phyloP scores from a whole-genome alignment of 495 filamentous ascomycete genomes.

The Penicilliopsis zonata region DNA sequence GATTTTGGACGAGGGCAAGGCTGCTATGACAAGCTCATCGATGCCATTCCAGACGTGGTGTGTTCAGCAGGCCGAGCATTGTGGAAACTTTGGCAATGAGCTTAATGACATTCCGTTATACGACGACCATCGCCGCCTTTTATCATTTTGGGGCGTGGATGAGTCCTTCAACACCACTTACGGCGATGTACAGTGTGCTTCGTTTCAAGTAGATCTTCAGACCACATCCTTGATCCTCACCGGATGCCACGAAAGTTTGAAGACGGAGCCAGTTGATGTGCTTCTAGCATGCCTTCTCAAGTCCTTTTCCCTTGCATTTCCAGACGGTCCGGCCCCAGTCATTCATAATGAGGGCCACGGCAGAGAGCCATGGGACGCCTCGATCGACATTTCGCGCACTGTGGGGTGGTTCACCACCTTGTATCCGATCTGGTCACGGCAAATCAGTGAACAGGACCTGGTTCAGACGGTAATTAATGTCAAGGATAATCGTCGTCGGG shows the following conservation, averaged over 20 bases:
- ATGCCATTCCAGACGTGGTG: constrained; percentile 58
- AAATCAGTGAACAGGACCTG: constrained; percentile 13
- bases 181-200: constrained; percentile 33
- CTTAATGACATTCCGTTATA: constrained; percentile 18
- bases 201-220: constrained; percentile 32
- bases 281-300: constrained; percentile 38
- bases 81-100: constrained; percentile 9
- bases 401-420: constrained; percentile 53
- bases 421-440: constrained; percentile 29
- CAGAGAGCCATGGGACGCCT: constrained; percentile 36
- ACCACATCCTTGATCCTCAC: constrained; percentile 31
- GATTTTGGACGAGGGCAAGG: constrained; percentile 31
- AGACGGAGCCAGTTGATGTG: constrained; percentile 41
- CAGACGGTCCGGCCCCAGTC: constrained; percentile 39
- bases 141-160: constrained; percentile 44
- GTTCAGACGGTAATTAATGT: constrained; percentile 29
- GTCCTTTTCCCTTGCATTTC: constrained; percentile 36
- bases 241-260: constrained; percentile 32
- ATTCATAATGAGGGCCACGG: constrained; percentile 48
- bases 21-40: constrained; percentile 18
- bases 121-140: no score
- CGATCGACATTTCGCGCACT: constrained; percentile 44
- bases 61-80: constrained; percentile 31
- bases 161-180: constrained; percentile 31
- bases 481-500: constrained; percentile 32